These are phyloP conservation scores for Dictyophora rubrovolvata DNA, from an alignment of 768 basidiomycete genomes.

Conservation along the genomic window DNA sequence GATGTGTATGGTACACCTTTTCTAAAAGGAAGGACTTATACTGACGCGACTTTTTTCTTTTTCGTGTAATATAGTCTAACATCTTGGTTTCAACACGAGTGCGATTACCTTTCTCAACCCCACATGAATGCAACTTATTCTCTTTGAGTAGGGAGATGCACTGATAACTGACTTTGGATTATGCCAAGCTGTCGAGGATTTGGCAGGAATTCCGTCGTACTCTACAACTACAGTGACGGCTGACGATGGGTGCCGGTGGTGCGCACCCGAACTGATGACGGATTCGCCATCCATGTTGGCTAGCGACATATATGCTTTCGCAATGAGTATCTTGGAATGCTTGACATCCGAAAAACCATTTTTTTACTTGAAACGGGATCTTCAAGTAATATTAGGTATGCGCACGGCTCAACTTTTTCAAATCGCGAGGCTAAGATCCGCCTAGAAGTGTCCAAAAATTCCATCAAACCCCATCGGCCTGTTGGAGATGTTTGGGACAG, in stretches of 20 bases:
- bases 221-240: constrained; percentile 29
- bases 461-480: constrained; percentile 31
- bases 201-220: constrained; percentile 39
- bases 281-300: constrained; percentile 34
- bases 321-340: constrained; percentile 52
- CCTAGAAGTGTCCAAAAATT: background rate
- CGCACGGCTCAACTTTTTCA: background rate
- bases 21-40: constrained; percentile 3
- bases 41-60: background rate
- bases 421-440: background rate
- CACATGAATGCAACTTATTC: background rate
- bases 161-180: constrained; percentile 57
- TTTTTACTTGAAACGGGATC: constrained; percentile 37
- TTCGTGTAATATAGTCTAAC: constrained; percentile 37
- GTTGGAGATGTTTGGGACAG: constrained; percentile 19
- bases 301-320: constrained; percentile 48
- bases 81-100: constrained; percentile 38
- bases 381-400: constrained; percentile 39
- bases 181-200: constrained; percentile 49
- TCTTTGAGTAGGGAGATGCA: constrained; percentile 33
- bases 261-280: constrained; percentile 49
- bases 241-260: constrained; percentile 43
- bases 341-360: constrained; percentile 45
- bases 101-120: background rate
- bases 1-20: constrained; percentile 41